phyloP scores from a whole-genome alignment of 306 rosid genomes.

The Coriaria nepalensis region DNA sequence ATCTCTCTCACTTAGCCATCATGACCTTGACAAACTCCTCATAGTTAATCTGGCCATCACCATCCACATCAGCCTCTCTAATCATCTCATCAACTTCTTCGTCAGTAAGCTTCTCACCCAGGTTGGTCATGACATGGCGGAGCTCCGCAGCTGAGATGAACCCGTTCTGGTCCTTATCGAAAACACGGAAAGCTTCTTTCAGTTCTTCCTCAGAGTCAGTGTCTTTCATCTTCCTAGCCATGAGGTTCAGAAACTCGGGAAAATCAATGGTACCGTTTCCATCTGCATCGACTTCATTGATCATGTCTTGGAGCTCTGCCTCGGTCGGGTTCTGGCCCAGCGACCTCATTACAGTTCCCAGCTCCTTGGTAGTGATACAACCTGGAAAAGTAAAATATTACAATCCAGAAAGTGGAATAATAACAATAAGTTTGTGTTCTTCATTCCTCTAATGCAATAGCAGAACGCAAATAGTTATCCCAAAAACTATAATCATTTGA shows the following conservation, averaged over 20 bases:
- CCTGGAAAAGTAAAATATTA: conserved; percentile 19
- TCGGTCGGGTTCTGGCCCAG: conserved; percentile 88
- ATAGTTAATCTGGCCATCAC: conserved; percentile 84
- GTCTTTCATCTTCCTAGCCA: conserved; percentile 92
- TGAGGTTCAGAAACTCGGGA: conserved; percentile 75
- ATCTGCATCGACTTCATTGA: conserved; percentile 76
- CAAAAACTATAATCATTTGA: no score
- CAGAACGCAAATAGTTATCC: no score
- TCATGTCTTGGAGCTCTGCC: conserved; percentile 92
- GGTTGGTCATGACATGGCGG: conserved; percentile 89
- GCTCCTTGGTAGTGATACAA: conserved; percentile 86
- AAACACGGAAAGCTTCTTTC: conserved; percentile 77
- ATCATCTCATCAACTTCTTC: conserved; percentile 90
- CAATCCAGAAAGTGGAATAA: no score
- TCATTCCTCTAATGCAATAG: no score
- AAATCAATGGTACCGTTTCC: conserved; percentile 81
- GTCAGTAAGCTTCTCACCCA: conserved; percentile 78
- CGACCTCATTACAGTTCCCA: conserved; percentile 82
- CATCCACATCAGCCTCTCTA: conserved; percentile 82
- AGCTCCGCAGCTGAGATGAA: conserved; percentile 89
- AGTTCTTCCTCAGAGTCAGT: conserved; percentile 84
- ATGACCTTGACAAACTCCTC: conserved; percentile 81
- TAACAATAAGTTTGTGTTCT: not conserved
- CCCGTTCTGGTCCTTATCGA: conserved; percentile 84
- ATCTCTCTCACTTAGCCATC: conserved; percentile 73